Evolutionary conservation across 2,329 filamentous ascomycete genomes (phyloP).

Genomic region (Trichoderma asperellum): DNA sequence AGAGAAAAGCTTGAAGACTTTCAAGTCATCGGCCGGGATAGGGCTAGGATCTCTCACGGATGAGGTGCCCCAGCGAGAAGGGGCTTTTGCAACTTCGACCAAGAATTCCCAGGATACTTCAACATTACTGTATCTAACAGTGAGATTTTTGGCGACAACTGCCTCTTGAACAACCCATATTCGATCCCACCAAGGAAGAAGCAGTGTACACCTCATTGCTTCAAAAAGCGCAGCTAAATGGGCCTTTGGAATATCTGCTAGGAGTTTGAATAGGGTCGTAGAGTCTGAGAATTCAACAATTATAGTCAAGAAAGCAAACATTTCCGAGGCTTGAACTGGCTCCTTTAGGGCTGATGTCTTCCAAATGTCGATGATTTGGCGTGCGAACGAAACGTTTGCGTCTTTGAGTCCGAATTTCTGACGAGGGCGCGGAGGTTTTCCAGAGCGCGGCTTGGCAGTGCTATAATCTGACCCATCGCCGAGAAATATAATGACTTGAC

Average conservation of each 20-base stretch:
- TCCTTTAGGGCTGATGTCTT: background rate
- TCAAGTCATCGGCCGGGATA: background rate
- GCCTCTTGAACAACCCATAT: slow-evolving; percentile 15
- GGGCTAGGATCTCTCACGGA: background rate
- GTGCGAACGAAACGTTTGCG: background rate
- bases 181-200: background rate
- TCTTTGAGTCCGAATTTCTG: background rate
- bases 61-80: background rate
- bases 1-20: background rate
- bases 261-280: background rate
- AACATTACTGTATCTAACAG: background rate
- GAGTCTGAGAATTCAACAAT: background rate
- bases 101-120: background rate
- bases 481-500: background rate
- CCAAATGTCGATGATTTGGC: background rate
- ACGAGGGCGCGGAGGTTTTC: background rate
- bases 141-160: background rate
- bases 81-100: background rate
- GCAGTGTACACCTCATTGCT: background rate
- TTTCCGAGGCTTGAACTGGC: background rate
- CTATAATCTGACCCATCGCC: background rate
- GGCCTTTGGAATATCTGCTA: background rate
- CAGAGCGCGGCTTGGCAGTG: background rate
- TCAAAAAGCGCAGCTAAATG: background rate
- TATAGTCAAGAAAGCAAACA: background rate